Evolutionary conservation across 768 basidiomycete genomes (phyloP).

Genomic region (Panellus pusillus): DNA sequence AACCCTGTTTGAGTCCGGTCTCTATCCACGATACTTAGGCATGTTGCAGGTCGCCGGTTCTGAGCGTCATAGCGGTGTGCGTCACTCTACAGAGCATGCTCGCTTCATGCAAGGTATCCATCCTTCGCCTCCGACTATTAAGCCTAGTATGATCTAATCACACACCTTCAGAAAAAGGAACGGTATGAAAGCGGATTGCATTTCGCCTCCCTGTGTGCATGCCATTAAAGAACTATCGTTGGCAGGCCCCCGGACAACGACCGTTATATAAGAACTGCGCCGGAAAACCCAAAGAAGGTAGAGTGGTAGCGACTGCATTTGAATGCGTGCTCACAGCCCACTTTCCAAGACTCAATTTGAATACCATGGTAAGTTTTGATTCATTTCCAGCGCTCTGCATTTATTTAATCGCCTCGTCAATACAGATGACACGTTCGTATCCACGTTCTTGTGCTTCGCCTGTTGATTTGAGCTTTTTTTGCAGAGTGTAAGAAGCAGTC

Average conservation of each 20-base stretch:
- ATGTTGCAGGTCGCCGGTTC: slow-evolving; percentile 71
- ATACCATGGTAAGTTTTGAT: slow-evolving; percentile 64
- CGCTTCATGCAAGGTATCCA: slow-evolving; percentile 78
- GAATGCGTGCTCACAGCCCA: slow-evolving; percentile 5
- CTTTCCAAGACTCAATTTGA: slow-evolving; percentile 67
- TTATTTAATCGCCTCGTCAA: slow-evolving; percentile 21
- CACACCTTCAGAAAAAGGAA: slow-evolving; percentile 50
- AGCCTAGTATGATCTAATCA: slow-evolving; percentile 32
- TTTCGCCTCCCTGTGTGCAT: not conserved
- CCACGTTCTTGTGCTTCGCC: slow-evolving; percentile 3
- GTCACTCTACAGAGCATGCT: slow-evolving; percentile 91
- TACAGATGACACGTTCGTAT: slow-evolving; percentile 63
- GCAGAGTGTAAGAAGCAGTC: slow-evolving; percentile 34
- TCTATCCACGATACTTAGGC: slow-evolving; percentile 1
- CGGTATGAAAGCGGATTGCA: slow-evolving; percentile 44
- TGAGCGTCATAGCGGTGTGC: slow-evolving; percentile 79
- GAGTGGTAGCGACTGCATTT: slow-evolving; percentile 22
- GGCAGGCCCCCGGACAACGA: slow-evolving; percentile 81
- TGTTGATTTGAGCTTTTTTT: slow-evolving; percentile 4
- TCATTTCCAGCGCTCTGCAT: not conserved
- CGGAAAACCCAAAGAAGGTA: slow-evolving; percentile 87
- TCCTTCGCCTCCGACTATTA: not conserved
- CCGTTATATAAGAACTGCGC: slow-evolving; percentile 74
- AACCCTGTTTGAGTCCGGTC: not conserved
- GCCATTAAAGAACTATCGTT: slow-evolving; percentile 9